Conservation (phyloP, 805 yeast genomes). For the Saccharomycopsis babjevae region DNA sequence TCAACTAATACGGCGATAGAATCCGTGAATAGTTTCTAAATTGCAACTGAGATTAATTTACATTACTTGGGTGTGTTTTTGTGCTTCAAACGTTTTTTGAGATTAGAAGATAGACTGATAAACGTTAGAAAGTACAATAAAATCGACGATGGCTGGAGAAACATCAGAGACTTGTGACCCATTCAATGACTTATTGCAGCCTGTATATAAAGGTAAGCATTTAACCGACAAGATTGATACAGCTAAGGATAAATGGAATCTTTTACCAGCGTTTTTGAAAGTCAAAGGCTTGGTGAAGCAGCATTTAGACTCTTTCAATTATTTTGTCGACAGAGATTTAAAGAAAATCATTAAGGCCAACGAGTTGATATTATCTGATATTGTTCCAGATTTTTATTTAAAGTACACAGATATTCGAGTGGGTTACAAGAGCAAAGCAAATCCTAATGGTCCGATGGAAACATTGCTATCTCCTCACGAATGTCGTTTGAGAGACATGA, state of each 20-base stretch:
- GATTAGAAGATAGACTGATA: too few species aligned
- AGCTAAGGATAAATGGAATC: slow-evolving; percentile 94
- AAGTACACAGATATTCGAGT: slow-evolving; percentile 90
- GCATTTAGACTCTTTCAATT: slow-evolving; percentile 96
- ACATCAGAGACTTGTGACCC: slow-evolving; percentile 38
- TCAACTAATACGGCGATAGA: not conserved
- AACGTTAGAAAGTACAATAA: not conserved
- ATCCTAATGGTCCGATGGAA: slow-evolving; percentile 32
- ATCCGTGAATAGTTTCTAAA: too few species aligned
- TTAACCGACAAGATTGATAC: slow-evolving; percentile 82
- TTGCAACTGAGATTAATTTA: not conserved
- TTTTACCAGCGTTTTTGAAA: slow-evolving; percentile 88
- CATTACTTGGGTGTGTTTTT: too few species aligned
- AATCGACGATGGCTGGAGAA: not conserved
- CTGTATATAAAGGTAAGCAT: slow-evolving; percentile 75
- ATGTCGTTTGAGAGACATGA: slow-evolving; percentile 86
- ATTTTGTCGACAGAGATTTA: slow-evolving; percentile 87
- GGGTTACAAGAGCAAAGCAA: slow-evolving; percentile 42
- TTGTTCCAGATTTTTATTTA: slow-evolving; percentile 92
- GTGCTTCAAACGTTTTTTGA: not conserved
- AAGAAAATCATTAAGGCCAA: slow-evolving; percentile 90
- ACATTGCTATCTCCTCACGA: slow-evolving; percentile 82
- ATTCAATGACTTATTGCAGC: slow-evolving; percentile 68
- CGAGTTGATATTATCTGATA: slow-evolving; percentile 81
- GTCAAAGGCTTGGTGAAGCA: slow-evolving; percentile 96